Conservation (phyloP, 2,329 filamentous ascomycete genomes). For the Colletotrichum acutatum region DNA sequence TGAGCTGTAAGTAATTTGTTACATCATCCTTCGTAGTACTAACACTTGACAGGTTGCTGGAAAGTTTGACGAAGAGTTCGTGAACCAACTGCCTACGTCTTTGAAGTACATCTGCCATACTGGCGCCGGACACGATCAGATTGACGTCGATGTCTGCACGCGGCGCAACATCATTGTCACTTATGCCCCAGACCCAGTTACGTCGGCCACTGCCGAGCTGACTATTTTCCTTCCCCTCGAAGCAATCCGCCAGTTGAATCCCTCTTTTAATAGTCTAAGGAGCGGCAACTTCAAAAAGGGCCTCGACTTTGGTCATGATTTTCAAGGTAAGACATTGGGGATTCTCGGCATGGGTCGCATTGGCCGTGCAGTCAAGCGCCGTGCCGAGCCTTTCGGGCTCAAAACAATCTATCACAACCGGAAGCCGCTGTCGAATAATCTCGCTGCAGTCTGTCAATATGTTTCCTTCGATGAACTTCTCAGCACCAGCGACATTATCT, state of each 20-base stretch:
- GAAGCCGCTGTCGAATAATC: conserved; percentile 39
- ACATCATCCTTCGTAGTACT: too few species aligned
- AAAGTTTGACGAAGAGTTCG: conserved; percentile 57
- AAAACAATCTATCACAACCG: conserved; percentile 64
- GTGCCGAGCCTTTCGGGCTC: conserved; percentile 61
- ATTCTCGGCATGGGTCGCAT: conserved; percentile 53
- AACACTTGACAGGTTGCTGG: conserved; percentile 25
- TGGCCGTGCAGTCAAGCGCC: conserved; percentile 48
- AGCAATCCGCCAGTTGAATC: conserved; percentile 44
- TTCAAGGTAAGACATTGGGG: conserved; percentile 46
- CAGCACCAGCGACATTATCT: conserved; percentile 63
- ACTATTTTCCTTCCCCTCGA: conserved; percentile 42
- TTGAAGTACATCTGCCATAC: conserved; percentile 52
- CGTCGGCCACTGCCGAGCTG: conserved; percentile 51
- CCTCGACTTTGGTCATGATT: conserved; percentile 48
- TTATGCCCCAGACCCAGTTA: conserved; percentile 41
- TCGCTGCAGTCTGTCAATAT: conserved; percentile 41
- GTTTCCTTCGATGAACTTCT: conserved; percentile 67
- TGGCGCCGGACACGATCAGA: conserved; percentile 44
- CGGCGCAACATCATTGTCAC: conserved; percentile 38
- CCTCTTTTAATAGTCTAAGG: conserved; percentile 39
- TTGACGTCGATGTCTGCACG: conserved; percentile 41
- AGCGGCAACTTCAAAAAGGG: conserved; percentile 40
- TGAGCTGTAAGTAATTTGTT: conserved; percentile 23
- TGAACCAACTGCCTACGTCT: conserved; percentile 54